These are phyloP conservation scores for Globisporangium abappressorium DNA, from an alignment of 352 stramenopile genomes.

Conservation along the genomic window DNA sequence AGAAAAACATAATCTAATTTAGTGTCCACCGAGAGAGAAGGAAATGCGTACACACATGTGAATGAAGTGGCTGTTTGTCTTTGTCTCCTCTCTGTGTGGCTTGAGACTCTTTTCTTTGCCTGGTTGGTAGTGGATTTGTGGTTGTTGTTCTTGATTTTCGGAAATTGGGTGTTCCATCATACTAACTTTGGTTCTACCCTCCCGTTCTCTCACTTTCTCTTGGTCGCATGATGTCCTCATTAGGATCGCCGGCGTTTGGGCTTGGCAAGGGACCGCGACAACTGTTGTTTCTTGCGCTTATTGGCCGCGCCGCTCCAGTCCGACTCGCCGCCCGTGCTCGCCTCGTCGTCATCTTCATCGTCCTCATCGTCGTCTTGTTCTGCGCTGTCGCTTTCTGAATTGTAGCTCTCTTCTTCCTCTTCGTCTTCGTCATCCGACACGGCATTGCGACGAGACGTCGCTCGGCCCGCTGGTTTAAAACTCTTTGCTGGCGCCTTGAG, in stretches of 20 bases:
- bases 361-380: conserved; percentile 37
- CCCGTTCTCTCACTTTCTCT: neutral
- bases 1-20: conserved; percentile 8
- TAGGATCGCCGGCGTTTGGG: conserved; percentile 27
- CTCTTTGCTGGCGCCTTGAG: conserved; percentile 17
- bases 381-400: conserved; percentile 50
- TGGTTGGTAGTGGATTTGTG: neutral
- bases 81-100: neutral
- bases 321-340: conserved; percentile 27
- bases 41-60: neutral
- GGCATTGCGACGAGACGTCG: neutral
- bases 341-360: conserved; percentile 23
- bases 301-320: conserved; percentile 40
- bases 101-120: too few relatives aligned
- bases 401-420: conserved; percentile 51
- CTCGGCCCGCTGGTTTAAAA: neutral
- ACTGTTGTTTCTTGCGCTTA: conserved; percentile 25
- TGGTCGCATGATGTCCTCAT: neutral
- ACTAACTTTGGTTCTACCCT: neutral
- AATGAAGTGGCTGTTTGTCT: conserved; percentile 1
- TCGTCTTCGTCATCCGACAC: conserved; percentile 44
- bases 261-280: conserved; percentile 12
- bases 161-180: neutral
- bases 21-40: neutral
- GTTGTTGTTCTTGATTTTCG: neutral